Base-by-base conservation (phyloP, 768 basidiomycete species). In the Suillus decipiens region DNA sequence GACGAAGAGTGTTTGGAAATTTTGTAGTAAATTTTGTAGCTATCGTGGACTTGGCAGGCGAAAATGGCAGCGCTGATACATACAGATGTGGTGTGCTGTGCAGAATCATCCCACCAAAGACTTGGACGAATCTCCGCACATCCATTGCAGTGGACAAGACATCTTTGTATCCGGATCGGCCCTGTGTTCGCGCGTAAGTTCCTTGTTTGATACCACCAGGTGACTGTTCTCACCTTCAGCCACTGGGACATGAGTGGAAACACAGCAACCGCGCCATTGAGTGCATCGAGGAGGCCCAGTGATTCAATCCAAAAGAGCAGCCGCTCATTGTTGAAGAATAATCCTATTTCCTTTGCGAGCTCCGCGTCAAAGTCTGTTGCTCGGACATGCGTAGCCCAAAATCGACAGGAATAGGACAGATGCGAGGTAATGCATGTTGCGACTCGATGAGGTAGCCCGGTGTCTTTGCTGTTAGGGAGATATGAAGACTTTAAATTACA, bases 401-500 rank as follows among this genome's bases (percentile, higher is more conserved):
- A 37, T 37, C 37, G 37, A 37, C 11, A 37, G 37, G 37, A 37
- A 37, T 37, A 37, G 37, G 37, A 37, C 37, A 37, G 37, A 37
- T 37, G 37, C 2, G 37, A 37, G 37, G 37, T 1, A 37, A 37
- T 37, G 37, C 37, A 12, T 37, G 11, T 37, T 3, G 12, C 37
- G 37, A 37, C 37, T 37, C 37, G 37, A 37, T 39, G 28, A 10
- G 37, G n/a, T 42, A 50, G 31, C 17, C 36, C 48, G 5, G 24
- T 28, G 15, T 76, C 60, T 22, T 77, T 67, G 22, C 48, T 48
- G 61, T 79, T 77, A 14, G 43, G 65, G 11, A 68, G n/a, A 57
- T 73, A 68, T 2, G 78, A 78, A 12, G 69, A 72, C 36, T 69
- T 62, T 8, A 79, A 61, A 6, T 72, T 33, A 62, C 73, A 76